A percentile compares a stretch with the other conserved stretches of the same genome.
phyloP scores from a whole-genome alignment of 495 filamentous ascomycete genomes.

The Pyrenula massariospora region DNA sequence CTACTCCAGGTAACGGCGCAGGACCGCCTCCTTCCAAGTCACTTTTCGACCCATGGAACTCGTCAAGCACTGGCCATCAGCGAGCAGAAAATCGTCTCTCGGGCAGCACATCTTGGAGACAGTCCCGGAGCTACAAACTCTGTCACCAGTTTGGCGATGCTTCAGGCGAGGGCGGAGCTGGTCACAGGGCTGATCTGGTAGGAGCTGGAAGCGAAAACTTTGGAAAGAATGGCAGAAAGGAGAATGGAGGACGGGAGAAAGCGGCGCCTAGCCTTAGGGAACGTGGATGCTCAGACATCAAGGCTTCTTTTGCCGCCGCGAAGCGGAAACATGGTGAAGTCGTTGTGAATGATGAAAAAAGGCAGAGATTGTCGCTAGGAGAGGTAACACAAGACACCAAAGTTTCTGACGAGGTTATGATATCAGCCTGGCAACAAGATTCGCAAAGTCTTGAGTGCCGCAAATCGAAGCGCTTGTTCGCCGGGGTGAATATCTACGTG shows the following conservation, averaged over 20 bases:
- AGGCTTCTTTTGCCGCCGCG: background rate
- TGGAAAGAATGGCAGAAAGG: constrained; percentile 10
- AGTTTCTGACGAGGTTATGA: background rate
- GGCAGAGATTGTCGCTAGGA: background rate
- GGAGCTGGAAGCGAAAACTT: constrained; percentile 9
- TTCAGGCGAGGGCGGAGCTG: constrained; percentile 34
- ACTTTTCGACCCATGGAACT: constrained; percentile 71
- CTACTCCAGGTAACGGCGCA: background rate
- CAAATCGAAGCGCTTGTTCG: background rate
- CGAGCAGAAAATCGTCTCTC: constrained; percentile 48
- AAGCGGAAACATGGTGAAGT: background rate
- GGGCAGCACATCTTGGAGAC: constrained; percentile 56
- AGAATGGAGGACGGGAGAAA: constrained; percentile 4
- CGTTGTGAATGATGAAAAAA: background rate
- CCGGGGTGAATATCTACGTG: constrained; percentile 56
- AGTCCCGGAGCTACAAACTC: constrained; percentile 54
- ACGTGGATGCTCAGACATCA: background rate
- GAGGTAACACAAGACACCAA: background rate
- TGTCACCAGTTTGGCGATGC: constrained; percentile 56
- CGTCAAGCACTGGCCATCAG: constrained; percentile 71
- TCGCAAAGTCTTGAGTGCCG: background rate
- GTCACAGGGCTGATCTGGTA: constrained; percentile 23
- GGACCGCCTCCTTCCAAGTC: background rate
- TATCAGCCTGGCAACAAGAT: background rate
- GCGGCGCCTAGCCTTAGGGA: background rate